Evolutionary conservation across 1,284 basidiomycete species (phyloP), one percentile per base, ranked within the genome.

Genomic region (Heterobasidion annosum): DNA sequence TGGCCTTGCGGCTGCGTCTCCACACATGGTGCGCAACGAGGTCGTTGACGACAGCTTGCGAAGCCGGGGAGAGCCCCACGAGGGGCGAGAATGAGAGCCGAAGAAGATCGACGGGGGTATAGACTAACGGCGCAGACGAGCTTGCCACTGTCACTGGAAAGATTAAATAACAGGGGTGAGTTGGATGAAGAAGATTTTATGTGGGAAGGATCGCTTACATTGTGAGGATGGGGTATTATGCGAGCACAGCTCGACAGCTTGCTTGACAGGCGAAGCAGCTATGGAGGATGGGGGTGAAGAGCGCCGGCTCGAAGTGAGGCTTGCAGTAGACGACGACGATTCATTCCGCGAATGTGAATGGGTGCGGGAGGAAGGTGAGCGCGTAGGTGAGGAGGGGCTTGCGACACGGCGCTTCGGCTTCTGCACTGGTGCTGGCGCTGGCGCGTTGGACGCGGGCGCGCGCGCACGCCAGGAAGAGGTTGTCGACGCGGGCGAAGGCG

Each of bases 1-100:
- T 25, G 3, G 25, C 25, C 25, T 25, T 25, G 4, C 25, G 25
- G 25, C 25, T 25, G 25, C 60, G 60, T 6, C 59, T 60, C 59
- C 59, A 61, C 19, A 61, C 55, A 34, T 57, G 48, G 37, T 58
- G 60, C 25, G 59, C 59, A 15, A 58, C 52, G 10, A 56, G 55
- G 47, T 61, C 57, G 35, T 58, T 51, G 34, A 61, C 50, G 8
- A 54, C 34, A 7, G 47, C 40, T 8, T 53, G 55, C 12, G 59
- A 42, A 25, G 53, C 47, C 12, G 33, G 32, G 48, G 25, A 53
- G 12, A 61, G 46, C 34, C 57, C 60, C 3, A 61, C 59, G 9
- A 54, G 56, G n/a, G 60, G 60, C 6, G 60, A 61, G 5, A 34
- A 42, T 7, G 56, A 55, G 37, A 60, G 57, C 42, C 49, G 48